phyloP scores from a whole-genome alignment of 2,329 filamentous ascomycete genomes.

The Allantophomopsis cytisporea region DNA sequence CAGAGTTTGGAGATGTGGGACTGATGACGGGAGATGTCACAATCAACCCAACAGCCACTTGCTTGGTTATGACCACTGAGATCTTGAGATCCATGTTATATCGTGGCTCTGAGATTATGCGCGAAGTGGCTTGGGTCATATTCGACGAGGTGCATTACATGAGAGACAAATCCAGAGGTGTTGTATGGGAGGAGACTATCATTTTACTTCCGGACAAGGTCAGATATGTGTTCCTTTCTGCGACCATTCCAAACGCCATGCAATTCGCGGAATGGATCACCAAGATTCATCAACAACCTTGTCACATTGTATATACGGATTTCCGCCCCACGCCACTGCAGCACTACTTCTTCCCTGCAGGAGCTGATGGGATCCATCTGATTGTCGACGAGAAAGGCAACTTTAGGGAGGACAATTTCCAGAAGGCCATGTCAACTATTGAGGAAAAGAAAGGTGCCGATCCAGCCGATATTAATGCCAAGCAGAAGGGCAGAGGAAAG shows the following conservation, averaged over 20 bases:
- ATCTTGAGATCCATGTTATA: conserved; percentile 99
- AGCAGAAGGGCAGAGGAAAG: conserved; percentile 75
- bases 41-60: conserved; percentile 96
- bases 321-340: conserved; percentile 94
- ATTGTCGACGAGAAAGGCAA: conserved; percentile 94
- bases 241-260: conserved; percentile 97
- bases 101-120: conserved; percentile 96
- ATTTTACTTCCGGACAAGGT: conserved; percentile 97
- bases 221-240: conserved; percentile 94
- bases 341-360: conserved; percentile 93
- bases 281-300: conserved; percentile 94
- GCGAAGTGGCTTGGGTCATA: conserved; percentile 94
- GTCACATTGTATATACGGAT: conserved; percentile 97
- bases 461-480: conserved; percentile 64
- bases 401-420: conserved; percentile 96
- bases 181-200: conserved; percentile 99
- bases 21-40: conserved; percentile 99
- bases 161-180: conserved; percentile 85
- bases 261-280: conserved; percentile 99
- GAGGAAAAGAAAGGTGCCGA: conserved; percentile 80
- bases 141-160: conserved; percentile 99
- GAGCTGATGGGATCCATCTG: conserved; percentile 83
- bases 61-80: conserved; percentile 97
- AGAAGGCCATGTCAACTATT: conserved; percentile 85
- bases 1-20: conserved; percentile 91